Evolutionary conservation across 306 rosid genomes (phyloP).

Genomic region (Begonia loranthoides): DNA sequence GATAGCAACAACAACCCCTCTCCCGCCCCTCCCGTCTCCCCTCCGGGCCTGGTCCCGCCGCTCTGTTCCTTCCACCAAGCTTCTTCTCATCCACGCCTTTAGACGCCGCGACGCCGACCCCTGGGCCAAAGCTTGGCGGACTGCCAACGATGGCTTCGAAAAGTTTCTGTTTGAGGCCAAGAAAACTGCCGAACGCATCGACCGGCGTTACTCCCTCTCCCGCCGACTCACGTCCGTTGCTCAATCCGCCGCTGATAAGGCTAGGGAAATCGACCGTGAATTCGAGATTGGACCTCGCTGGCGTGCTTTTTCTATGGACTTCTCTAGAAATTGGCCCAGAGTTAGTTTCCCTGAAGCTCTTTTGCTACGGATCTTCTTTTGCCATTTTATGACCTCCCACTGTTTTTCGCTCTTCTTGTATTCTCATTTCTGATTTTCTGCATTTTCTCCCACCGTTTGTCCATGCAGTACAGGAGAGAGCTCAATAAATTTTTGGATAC

Average conservation of each 20-base stretch:
- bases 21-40: conserved; percentile 14
- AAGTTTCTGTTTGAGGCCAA: conserved; percentile 61
- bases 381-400: not conserved
- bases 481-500: conserved; percentile 42
- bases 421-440: conserved; percentile 2
- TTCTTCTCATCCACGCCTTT: conserved; percentile 32
- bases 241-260: conserved; percentile 39
- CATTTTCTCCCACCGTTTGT: conserved; percentile 5
- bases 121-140: conserved; percentile 67
- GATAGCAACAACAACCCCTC: conserved; percentile 30
- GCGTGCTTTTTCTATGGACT: conserved; percentile 62
- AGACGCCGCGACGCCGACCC: conserved; percentile 50
- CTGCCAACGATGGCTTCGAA: conserved; percentile 78
- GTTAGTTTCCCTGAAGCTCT: conserved; percentile 18
- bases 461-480: conserved; percentile 74
- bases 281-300: conserved; percentile 60
- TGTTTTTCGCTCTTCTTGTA: not conserved
- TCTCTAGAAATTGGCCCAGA: conserved; percentile 66
- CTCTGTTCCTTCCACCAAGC: not conserved
- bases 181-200: conserved; percentile 72
- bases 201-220: conserved; percentile 57
- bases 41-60: conserved; percentile 4
- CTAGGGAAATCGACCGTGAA: conserved; percentile 76
- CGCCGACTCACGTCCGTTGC: conserved; percentile 35
- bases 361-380: not conserved